Conservation (phyloP, 352 stramenopile genomes). For the Globisporangium abappressorium region DNA sequence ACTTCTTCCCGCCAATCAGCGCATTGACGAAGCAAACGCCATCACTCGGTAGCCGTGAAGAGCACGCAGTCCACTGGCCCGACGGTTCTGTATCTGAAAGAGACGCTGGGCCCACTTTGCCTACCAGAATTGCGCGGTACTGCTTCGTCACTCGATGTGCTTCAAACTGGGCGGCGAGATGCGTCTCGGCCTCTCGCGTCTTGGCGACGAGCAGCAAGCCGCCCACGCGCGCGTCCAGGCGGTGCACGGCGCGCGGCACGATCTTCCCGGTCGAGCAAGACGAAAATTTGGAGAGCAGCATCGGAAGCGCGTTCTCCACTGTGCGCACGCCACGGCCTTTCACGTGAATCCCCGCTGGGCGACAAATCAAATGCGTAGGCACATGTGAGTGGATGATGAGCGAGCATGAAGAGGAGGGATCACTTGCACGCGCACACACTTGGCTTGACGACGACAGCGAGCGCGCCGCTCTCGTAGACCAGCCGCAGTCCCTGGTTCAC, state of each 20-base stretch:
- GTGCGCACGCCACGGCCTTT: constrained; percentile 51
- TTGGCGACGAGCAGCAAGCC: constrained; percentile 63
- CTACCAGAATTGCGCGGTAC: constrained; percentile 55
- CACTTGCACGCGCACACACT: constrained; percentile 10
- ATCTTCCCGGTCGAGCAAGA: neutral
- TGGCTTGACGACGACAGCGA: constrained; percentile 59
- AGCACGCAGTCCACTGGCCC: neutral
- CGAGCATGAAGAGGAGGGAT: neutral
- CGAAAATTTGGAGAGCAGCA: constrained; percentile 21
- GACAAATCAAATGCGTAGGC: neutral
- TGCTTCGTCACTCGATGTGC: constrained; percentile 41
- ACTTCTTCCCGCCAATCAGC: constrained; percentile 26
- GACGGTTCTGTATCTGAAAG: neutral
- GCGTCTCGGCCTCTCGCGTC: constrained; percentile 39
- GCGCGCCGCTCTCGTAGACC: constrained; percentile 41
- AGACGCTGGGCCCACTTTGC: constrained; percentile 15
- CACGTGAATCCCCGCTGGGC: constrained; percentile 49
- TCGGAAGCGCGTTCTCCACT: constrained; percentile 41
- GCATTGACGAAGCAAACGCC: constrained; percentile 26
- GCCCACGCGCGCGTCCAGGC: constrained; percentile 58
- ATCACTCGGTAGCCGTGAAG: neutral
- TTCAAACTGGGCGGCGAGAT: constrained; percentile 46
- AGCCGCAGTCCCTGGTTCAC: constrained; percentile 49
- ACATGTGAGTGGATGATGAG: neutral
- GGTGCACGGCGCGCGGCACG: constrained; percentile 46